phyloP scores from a whole-genome alignment of 371 early-diverging fungal species.

The Lichtheimia ramosa region DNA sequence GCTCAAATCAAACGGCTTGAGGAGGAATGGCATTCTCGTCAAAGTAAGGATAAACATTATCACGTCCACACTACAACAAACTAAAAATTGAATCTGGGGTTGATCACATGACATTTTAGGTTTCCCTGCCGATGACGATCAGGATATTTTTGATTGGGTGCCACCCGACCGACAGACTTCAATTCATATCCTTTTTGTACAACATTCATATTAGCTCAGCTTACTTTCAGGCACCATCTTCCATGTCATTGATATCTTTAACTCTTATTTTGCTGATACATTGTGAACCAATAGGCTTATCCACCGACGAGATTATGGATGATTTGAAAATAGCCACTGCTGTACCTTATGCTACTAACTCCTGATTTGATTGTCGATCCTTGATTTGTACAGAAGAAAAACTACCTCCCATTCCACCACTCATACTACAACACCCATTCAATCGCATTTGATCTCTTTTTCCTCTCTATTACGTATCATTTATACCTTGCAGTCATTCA shows the following conservation, averaged over 20 bases:
- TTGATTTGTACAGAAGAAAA: constrained; percentile 1
- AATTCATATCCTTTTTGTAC: constrained; percentile 28
- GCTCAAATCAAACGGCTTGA: constrained; percentile 20
- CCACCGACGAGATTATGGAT: constrained; percentile 3
- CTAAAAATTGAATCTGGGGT: neutral
- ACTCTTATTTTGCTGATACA: constrained; percentile 1
- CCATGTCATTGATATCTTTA: constrained; percentile 1
- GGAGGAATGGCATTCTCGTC: constrained; percentile 20
- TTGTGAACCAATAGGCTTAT: constrained; percentile 6
- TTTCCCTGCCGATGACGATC: constrained; percentile 27
- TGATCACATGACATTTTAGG: constrained; percentile 17
- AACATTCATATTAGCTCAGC: neutral
- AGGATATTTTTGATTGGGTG: constrained; percentile 27
- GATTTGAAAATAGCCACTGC: constrained; percentile 3
- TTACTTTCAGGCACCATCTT: no score
- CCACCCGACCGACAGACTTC: constrained; percentile 24
- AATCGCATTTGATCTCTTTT: no score
- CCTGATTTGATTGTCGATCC: neutral
- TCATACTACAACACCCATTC: neutral
- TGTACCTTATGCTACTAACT: neutral
- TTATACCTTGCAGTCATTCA: no score
- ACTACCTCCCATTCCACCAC: neutral
- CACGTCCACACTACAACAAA: neutral
- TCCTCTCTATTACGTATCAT: no score
- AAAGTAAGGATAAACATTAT: constrained; percentile 5